Percentiles rank a stretch among this genome's conserved stretches.
Conservation (phyloP, 768 basidiomycete species). For the Trametopsis cervina region DNA sequence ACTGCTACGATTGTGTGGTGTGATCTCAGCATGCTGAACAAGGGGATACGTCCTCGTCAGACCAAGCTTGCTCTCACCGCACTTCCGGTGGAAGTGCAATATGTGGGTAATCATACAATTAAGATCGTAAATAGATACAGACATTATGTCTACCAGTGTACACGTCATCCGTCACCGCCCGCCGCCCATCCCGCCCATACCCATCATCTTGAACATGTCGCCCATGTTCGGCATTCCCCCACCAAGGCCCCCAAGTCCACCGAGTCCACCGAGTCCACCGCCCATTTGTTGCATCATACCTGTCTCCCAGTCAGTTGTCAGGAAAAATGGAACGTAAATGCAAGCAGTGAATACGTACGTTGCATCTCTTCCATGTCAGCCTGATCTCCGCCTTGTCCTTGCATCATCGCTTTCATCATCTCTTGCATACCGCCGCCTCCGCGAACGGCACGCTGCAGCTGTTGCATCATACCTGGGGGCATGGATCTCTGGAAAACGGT, state of each 20-base stretch:
- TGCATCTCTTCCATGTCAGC: conserved; percentile 95
- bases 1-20: conserved; percentile 14
- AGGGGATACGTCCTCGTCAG: too few species aligned
- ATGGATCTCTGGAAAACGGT: conserved; percentile 64
- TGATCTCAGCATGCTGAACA: not conserved
- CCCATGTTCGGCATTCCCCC: conserved; percentile 65
- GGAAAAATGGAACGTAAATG: conserved; percentile 1
- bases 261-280: conserved; percentile 39
- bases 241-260: conserved; percentile 55
- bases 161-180: conserved; percentile 12
- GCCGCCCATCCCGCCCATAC: conserved; percentile 55
- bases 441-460: conserved; percentile 80
- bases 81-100: not conserved
- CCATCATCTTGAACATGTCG: conserved; percentile 86
- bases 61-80: too few species aligned
- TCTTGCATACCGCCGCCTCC: conserved; percentile 90
- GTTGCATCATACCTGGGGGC: conserved; percentile 93
- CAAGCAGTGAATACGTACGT: conserved; percentile 38
- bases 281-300: conserved; percentile 91
- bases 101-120: conserved; percentile 2
- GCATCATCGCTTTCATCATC: conserved; percentile 99
- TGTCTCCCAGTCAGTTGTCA: conserved; percentile 23
- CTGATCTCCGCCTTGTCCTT: conserved; percentile 85
- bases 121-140: not conserved
- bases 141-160: not conserved